Base-by-base conservation (phyloP, 495 filamentous ascomycete genomes). In the Talaromyces nanjingensis region DNA sequence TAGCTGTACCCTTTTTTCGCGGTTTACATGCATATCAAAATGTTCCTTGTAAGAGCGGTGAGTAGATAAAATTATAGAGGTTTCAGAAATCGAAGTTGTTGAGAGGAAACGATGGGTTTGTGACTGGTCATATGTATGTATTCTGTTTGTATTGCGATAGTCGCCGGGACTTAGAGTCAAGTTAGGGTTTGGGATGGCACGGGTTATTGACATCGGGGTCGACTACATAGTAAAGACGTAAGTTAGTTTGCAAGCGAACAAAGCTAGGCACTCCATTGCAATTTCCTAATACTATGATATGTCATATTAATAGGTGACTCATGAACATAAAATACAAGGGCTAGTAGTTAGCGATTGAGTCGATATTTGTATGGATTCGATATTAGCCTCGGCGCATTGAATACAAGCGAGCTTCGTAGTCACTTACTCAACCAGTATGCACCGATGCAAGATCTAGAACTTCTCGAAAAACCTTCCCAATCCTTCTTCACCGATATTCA, bases 41-140 rank as follows among this genome's bases (percentile, higher is more conserved):
- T 20, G 45, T 56, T 56, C 24, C 53, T 56, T 56, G 24, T n/a
- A 56, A 56, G 53, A 56, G 53, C 53, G 53, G 53, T 56, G 53
- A 29, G 27, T 18, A 29, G 27, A 20, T 49, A 20, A 1, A 49
- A 49, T 42, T 16, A 6, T 20, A 49, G n/a, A 49, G 9, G 45
- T 16, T 16, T 54, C 49, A 54, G 49, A 54, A 54, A 24, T 22
- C 14, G 12, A 42, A 42, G 37, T 42, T 42, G 45, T 49, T 49
- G n/a, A 20, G 45, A 20, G 7, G 16, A 7, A 20, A 49, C 27
- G 22, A 56, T 22, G 53, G 53, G 53, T 25, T 27, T 56, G 24
- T 31, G 53, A 56, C 53, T 12, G 24, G 22, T 56, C 53, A 56
- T 56, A 25, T 27, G 49, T 53, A 20, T 18, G 25, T 56, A 25